These are phyloP conservation scores for Venturia carpophila DNA, from an alignment of 2,329 filamentous ascomycete species.

Conservation along the genomic window DNA sequence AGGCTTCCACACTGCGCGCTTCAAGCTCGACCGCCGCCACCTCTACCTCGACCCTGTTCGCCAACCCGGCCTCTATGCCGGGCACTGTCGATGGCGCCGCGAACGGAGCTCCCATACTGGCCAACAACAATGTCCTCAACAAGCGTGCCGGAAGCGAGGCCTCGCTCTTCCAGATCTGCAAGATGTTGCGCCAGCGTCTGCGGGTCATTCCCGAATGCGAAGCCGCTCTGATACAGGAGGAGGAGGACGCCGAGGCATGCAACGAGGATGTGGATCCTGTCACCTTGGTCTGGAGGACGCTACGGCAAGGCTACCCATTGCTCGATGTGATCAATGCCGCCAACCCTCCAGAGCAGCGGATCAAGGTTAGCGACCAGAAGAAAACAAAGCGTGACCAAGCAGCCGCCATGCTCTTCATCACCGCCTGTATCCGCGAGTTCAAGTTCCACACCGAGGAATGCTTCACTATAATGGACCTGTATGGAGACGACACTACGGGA, in stretches of 20 bases:
- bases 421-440: conserved; percentile 78
- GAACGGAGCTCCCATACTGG: conserved; percentile 57
- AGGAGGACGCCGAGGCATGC: conserved; percentile 58
- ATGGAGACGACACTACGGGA: conserved; percentile 89
- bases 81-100: conserved; percentile 35
- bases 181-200: conserved; percentile 73
- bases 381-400: conserved; percentile 76
- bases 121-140: conserved; percentile 93
- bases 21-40: conserved; percentile 43
- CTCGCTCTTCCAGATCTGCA: conserved; percentile 92
- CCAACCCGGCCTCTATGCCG: conserved; percentile 26
- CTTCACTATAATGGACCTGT: conserved; percentile 86
- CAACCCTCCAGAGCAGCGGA: conserved; percentile 59
- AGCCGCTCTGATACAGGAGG: conserved; percentile 62
- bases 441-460: conserved; percentile 72
- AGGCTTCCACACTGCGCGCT: conserved; percentile 36
- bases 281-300: conserved; percentile 79
- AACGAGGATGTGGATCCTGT: conserved; percentile 66
- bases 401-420: conserved; percentile 85
- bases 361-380: conserved; percentile 55
- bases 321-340: conserved; percentile 84
- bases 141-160: conserved; percentile 84
- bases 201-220: conserved; percentile 79
- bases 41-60: conserved; percentile 36
- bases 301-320: conserved; percentile 75